Conservation (phyloP, 805 yeast species). For the Nakazawaea populi region DNA sequence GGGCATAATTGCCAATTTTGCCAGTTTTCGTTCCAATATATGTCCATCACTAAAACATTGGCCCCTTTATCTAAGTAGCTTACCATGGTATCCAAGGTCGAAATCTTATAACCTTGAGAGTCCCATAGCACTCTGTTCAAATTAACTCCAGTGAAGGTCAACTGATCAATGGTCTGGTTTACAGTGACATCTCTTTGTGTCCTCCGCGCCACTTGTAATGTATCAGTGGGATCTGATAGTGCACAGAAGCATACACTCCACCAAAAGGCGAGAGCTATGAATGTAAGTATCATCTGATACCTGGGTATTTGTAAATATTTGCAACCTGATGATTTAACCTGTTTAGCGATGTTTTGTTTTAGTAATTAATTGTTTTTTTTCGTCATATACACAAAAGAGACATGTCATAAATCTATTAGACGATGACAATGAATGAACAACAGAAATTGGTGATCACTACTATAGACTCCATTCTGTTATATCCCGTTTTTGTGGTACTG, state of each 20-base stretch:
- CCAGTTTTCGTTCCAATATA: slow-evolving; percentile 47
- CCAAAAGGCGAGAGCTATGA: not conserved
- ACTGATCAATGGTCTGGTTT: slow-evolving; percentile 33
- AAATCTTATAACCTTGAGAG: slow-evolving; percentile 23
- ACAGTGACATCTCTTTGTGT: slow-evolving; percentile 42
- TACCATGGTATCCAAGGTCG: slow-evolving; percentile 22
- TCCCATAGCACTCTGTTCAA: slow-evolving; percentile 27
- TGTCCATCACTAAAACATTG: slow-evolving; percentile 42
- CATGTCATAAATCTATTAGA: too few species aligned
- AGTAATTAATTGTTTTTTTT: not conserved
- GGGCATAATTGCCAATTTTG: slow-evolving; percentile 56
- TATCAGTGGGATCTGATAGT: not conserved
- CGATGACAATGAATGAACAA: not conserved
- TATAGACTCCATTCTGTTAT: slow-evolving; percentile 1
- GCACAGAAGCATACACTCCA: not conserved
- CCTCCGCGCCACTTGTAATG: slow-evolving; percentile 14
- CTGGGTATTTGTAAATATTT: too few species aligned
- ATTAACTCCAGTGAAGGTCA: slow-evolving; percentile 34
- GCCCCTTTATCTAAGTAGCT: slow-evolving; percentile 37
- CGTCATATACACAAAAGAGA: not conserved
- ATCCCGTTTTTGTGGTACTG: slow-evolving; percentile 1
- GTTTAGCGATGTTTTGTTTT: not conserved
- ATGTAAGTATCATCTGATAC: not conserved
- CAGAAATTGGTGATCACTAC: not conserved
- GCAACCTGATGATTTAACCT: too few species aligned